Evolutionary conservation across 495 filamentous ascomycete genomes (phyloP), one percentile per base, ranked within the genome.

Genomic region (Aspergillus ellipticus): DNA sequence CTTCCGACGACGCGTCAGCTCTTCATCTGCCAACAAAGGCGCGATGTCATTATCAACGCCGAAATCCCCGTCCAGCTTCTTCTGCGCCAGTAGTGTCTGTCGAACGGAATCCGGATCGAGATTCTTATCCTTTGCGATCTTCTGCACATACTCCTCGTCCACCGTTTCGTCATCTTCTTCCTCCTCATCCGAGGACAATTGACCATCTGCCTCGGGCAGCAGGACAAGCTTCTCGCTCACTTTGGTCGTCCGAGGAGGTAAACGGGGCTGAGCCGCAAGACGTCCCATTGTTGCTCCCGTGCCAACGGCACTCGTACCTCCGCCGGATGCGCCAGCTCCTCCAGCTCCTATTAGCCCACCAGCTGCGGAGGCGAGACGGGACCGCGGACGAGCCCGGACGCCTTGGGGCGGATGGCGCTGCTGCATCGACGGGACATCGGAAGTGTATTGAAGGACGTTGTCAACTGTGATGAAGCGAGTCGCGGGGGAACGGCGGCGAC

Each of bases 391-490:
- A 21, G 70, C 62, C 13, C 86, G 80, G 56, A 81, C 77, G 15
- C 70, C 73, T 13, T 79, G 78, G 19, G 86, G 82, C 0, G 90
- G 88, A 17, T 84, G 79, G 4, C 94, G 85, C 37, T 91, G 89
- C 70, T 97, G 92, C 69, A 89, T 92, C 0, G 94, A 97, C 17
- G 94, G 95, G 5, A 99, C 90, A 61, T 99, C 92, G 31, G 90
- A 95, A 54, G 91, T 85, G 73, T 95, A 89, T 71, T 95, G 91
- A 3, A 99, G 85, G 55, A 97, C 86, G 63, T 91, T 96, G 71
- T 99, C 94, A 65, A 99, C 95, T 11, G 90, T 95, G 60, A 98
- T 89, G 68, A 94, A 85, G 45, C 92, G 90, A 56, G 87, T 92
- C 42, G 82, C 74, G 28, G 78, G 74, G 42, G 70, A 75, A 45